phyloP scores from a whole-genome alignment of 192 early-diverging fungal species.

The Entomortierella chlamydospora region DNA sequence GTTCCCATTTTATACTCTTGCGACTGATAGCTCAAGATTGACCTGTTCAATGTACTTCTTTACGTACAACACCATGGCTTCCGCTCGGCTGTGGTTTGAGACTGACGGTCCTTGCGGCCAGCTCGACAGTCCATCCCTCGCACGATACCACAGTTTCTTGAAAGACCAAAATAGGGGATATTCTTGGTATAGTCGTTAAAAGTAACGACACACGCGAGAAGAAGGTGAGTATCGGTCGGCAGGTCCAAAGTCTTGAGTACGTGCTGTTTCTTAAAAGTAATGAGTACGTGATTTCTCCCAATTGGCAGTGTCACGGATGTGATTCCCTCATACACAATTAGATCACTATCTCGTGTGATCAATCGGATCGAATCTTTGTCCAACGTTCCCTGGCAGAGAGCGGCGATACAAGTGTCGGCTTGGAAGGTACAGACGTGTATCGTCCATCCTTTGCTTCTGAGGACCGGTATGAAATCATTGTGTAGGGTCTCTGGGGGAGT shows the following conservation, averaged over 20 bases:
- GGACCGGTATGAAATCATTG: neutral
- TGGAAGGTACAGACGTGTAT: neutral
- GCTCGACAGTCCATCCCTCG: neutral
- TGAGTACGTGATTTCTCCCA: neutral
- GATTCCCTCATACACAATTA: conserved; percentile 9
- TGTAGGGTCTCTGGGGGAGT: neutral
- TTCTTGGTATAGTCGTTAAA: conserved; percentile 4
- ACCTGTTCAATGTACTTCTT: conserved; percentile 1
- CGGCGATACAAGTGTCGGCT: conserved; percentile 10
- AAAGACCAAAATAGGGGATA: conserved; percentile 11
- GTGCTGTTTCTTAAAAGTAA: neutral
- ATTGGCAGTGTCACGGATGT: neutral
- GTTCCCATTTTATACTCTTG: no score
- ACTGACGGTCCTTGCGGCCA: no score
- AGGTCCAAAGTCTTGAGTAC: neutral
- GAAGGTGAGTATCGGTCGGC: conserved; percentile 1
- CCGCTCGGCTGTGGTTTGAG: neutral
- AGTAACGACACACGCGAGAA: conserved; percentile 6
- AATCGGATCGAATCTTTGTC: neutral
- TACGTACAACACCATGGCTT: neutral
- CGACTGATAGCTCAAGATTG: no score
- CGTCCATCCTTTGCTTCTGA: conserved; percentile 1
- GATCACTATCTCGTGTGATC: conserved; percentile 1
- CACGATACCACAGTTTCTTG: conserved; percentile 4
- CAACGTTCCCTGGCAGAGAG: neutral